Conservation (phyloP, 148 eudicot genomes). For the Fallopia convolvulus region DNA sequence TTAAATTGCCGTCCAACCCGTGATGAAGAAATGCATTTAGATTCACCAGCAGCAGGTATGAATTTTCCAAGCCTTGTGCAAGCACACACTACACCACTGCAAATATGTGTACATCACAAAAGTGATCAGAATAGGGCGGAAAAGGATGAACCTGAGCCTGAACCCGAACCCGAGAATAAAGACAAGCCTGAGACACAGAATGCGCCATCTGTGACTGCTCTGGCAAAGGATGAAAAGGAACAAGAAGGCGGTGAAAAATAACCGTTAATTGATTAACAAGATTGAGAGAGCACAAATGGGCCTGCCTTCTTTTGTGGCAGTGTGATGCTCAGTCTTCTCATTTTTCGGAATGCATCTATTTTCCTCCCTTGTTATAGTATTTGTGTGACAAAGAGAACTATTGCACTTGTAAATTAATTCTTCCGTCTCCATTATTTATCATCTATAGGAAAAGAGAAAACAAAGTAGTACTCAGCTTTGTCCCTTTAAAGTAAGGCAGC, state of each 20-base stretch:
- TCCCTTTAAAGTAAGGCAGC: background rate
- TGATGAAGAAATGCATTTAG: conserved; percentile 39
- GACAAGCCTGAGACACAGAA: background rate
- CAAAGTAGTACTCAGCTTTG: background rate
- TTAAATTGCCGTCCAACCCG: conserved; percentile 68
- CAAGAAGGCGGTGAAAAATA: background rate
- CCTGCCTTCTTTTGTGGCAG: conserved; percentile 10
- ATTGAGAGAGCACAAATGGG: conserved; percentile 7
- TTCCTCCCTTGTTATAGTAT: background rate
- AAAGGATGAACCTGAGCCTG: background rate
- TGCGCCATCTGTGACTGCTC: background rate
- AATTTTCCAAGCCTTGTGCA: conserved; percentile 16
- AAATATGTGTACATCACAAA: background rate
- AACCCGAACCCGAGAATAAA: background rate
- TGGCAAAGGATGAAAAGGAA: background rate
- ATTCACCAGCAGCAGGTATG: conserved; percentile 19
- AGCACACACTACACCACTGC: background rate
- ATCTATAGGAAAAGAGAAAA: conserved; percentile 5
- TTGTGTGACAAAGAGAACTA: background rate
- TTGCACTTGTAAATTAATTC: conserved; percentile 1
- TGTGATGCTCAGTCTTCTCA: background rate
- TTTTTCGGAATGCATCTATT: background rate
- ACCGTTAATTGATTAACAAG: background rate
- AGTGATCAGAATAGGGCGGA: background rate
- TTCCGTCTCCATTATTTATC: background rate